Conservation (phyloP, 75 land plant species). For the Ceratopteris richardii region DNA sequence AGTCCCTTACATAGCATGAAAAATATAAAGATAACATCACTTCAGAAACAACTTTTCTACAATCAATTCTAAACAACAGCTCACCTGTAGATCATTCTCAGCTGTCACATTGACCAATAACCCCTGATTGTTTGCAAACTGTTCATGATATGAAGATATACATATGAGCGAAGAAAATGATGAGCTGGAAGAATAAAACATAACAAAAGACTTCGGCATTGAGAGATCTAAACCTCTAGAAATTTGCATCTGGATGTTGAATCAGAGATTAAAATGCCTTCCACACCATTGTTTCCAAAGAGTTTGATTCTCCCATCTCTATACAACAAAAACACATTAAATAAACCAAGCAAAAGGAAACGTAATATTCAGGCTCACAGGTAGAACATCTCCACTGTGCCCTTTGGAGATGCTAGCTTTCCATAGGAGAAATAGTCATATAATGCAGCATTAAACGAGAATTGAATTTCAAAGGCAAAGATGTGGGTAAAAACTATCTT, state of each 20-base stretch:
- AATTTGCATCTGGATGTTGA: slow-evolving; percentile 41
- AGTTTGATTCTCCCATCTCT: slow-evolving; percentile 76
- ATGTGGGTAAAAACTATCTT: too few relatives aligned
- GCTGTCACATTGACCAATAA: slow-evolving; percentile 48
- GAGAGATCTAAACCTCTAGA: slow-evolving; percentile 41
- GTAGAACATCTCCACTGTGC: not conserved
- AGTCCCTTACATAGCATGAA: too few relatives aligned
- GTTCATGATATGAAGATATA: too few relatives aligned
- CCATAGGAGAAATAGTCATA: not conserved
- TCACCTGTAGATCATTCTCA: slow-evolving; percentile 80
- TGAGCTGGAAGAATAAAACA: not conserved
- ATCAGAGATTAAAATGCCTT: slow-evolving; percentile 47
- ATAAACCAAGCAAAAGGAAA: not conserved
- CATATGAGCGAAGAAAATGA: not conserved
- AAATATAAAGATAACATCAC: too few relatives aligned
- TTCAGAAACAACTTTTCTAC: too few relatives aligned
- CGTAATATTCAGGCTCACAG: too few relatives aligned
- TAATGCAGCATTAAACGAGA: not conserved
- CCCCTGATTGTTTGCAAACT: slow-evolving; percentile 77
- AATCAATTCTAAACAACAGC: too few relatives aligned
- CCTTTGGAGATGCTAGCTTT: not conserved
- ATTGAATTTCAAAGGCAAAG: not conserved
- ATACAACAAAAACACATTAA: slow-evolving; percentile 2
- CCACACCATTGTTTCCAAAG: slow-evolving; percentile 56
- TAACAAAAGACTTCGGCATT: not conserved